Evolutionary conservation across 768 basidiomycete species (phyloP).

Genomic region (Dioszegia crocea): DNA sequence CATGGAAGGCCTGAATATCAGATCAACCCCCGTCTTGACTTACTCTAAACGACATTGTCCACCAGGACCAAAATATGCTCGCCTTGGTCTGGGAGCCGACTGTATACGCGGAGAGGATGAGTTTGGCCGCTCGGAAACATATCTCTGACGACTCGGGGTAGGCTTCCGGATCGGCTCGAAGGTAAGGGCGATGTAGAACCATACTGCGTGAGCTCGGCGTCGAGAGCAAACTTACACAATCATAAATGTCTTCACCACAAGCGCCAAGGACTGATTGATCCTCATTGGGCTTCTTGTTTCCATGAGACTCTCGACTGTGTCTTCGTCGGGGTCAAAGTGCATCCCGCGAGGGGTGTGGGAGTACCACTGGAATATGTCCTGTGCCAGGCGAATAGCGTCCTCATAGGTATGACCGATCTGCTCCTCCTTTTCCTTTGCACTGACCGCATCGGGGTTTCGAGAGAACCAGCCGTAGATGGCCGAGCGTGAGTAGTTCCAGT

Average conservation of each 20-base stretch:
- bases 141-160: slow-evolving; percentile 54
- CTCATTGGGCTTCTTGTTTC: slow-evolving; percentile 15
- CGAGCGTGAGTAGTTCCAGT: slow-evolving; percentile 39
- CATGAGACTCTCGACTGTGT: slow-evolving; percentile 28
- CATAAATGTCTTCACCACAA: slow-evolving; percentile 46
- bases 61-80: slow-evolving; percentile 46
- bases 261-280: slow-evolving; percentile 40
- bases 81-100: slow-evolving; percentile 32
- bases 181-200: slow-evolving; percentile 46
- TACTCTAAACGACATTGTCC: slow-evolving; percentile 45
- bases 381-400: slow-evolving; percentile 42
- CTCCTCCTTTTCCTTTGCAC: slow-evolving; percentile 6
- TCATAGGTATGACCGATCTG: slow-evolving; percentile 34
- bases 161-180: slow-evolving; percentile 43
- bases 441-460: background rate
- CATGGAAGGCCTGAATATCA: slow-evolving; percentile 40
- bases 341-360: slow-evolving; percentile 36
- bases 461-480: slow-evolving; percentile 43
- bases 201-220: slow-evolving; percentile 21
- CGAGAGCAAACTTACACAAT: slow-evolving; percentile 29
- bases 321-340: slow-evolving; percentile 39
- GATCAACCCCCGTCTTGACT: slow-evolving; percentile 2
- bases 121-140: slow-evolving; percentile 65
- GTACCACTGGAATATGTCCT: slow-evolving; percentile 46
- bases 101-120: slow-evolving; percentile 60